Conservation (phyloP, 768 basidiomycete genomes). For the Tricholoma sp. region DNA sequence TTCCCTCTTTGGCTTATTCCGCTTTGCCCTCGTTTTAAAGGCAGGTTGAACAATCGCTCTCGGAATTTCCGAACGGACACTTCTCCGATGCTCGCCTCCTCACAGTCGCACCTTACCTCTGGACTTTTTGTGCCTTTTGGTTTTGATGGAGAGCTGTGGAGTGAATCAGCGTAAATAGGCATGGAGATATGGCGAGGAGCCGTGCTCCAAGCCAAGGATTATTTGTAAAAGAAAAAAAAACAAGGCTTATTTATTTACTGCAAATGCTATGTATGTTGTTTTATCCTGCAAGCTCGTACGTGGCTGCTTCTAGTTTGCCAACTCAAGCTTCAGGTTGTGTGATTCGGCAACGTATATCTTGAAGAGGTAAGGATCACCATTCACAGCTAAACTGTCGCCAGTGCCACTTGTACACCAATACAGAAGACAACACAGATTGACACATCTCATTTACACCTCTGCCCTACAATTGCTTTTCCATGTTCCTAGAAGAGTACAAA, state of each 20-base stretch:
- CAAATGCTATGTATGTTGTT: background rate
- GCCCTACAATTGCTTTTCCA: constrained; percentile 76
- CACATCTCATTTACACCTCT: constrained; percentile 69
- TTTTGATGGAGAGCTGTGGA: background rate
- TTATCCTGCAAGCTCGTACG: background rate
- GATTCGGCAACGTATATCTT: too few relatives aligned
- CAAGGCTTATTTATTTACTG: constrained; percentile 6
- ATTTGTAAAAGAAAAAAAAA: constrained; percentile 1
- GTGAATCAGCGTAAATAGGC: background rate
- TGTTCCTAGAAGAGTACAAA: constrained; percentile 51
- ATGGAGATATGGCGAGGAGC: constrained; percentile 2
- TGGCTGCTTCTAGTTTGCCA: too few relatives aligned
- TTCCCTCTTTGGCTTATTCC: background rate
- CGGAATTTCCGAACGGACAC: background rate
- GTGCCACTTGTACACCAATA: background rate
- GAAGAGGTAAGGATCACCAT: too few relatives aligned
- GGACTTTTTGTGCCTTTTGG: background rate
- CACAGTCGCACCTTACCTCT: background rate
- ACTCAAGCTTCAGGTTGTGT: too few relatives aligned
- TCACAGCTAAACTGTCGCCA: too few relatives aligned
- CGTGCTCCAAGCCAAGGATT: constrained; percentile 2
- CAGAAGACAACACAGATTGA: background rate
- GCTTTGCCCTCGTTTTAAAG: background rate
- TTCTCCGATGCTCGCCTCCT: background rate
- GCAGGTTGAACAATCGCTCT: background rate